Conservation (phyloP, 148 eudicot genomes). For the Fagopyrum homotropicum region DNA sequence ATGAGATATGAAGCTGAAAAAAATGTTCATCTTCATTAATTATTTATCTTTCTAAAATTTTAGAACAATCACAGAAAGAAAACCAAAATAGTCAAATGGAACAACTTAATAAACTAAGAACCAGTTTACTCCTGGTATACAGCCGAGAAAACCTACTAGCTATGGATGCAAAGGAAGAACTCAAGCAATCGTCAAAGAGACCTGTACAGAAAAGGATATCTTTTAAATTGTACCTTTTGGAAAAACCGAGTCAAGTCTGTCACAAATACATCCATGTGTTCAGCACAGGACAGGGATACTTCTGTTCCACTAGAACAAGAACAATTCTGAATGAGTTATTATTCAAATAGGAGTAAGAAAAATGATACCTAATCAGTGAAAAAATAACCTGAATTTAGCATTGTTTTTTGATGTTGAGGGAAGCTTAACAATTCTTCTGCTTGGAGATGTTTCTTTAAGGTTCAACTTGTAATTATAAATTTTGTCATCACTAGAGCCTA, state of each 20-base stretch:
- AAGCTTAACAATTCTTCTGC: conserved; percentile 44
- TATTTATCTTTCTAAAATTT: background rate
- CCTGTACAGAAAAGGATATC: background rate
- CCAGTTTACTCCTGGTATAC: background rate
- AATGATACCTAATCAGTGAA: background rate
- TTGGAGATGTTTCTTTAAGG: conserved; percentile 41
- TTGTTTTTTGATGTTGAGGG: conserved; percentile 58
- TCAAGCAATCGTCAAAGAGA: background rate
- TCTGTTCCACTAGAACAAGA: conserved; percentile 70
- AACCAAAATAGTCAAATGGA: background rate
- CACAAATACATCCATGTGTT: conserved; percentile 32
- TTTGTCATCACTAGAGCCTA: conserved; percentile 53
- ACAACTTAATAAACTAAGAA: background rate
- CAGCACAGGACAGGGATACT: conserved; percentile 46
- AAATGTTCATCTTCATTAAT: background rate
- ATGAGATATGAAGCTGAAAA: background rate
- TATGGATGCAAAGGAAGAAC: background rate
- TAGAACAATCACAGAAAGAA: background rate
- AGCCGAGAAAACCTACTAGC: background rate
- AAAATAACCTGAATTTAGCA: conserved; percentile 56
- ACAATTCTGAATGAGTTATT: background rate
- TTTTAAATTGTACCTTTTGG: conserved; percentile 40
- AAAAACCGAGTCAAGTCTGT: conserved; percentile 34
- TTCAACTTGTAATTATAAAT: conserved; percentile 51
- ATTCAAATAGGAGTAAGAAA: background rate